Base-by-base conservation (phyloP, 139 green algal species). In the Chlamydomonas incerta region DNA sequence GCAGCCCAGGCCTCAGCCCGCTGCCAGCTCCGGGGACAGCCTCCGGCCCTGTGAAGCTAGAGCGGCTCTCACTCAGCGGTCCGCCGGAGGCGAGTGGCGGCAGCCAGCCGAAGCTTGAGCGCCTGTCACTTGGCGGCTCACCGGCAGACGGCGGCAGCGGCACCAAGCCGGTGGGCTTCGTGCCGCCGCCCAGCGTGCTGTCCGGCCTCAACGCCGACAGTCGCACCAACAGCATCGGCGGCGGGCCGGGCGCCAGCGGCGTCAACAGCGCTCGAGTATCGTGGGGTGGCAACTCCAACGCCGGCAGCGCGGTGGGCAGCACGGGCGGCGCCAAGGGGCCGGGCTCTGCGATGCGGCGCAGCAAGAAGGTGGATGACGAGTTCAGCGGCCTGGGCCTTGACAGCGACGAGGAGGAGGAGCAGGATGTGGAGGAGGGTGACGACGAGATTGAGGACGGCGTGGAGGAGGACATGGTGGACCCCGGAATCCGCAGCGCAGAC, bases 361-460 rank as follows among this genome's bases (percentile, higher is more conserved):
- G 65, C 47, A 75, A 75, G 50, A 85, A 85, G 66, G 75, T 76
- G 47, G 79, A 85, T 0, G 79, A 85, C 33, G 79, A 85, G 79
- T 85, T 85, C 41, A 57, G 66, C n/a, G 18, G 41, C 41, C 41
- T 50, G 41, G 41, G 41, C 8, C 41, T 50, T 5, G 79, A 75
- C n/a, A 76, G 75, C 57, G 77, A 82, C 23, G 26, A 72, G 5
- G 33, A 63, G 20, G 79, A 85, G 21, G 26, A 73, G 5, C 24
- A 63, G 20, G 79, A 85, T 10, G 47, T 41, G 8, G 62, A 73
- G 18, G 76, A 83, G 9, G 71, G 63, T 2, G 71, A 47, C 29
- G 46, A 62, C 28, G 71, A 62, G 24, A 85, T 85, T 31, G 79
- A 85, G n/a, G 77, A 68, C 50, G 77, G 47, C 0, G n/a, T 75